phyloP scores from a whole-genome alignment of 1,139 yeast species.

The Yamadazyma songkhlaensis region DNA sequence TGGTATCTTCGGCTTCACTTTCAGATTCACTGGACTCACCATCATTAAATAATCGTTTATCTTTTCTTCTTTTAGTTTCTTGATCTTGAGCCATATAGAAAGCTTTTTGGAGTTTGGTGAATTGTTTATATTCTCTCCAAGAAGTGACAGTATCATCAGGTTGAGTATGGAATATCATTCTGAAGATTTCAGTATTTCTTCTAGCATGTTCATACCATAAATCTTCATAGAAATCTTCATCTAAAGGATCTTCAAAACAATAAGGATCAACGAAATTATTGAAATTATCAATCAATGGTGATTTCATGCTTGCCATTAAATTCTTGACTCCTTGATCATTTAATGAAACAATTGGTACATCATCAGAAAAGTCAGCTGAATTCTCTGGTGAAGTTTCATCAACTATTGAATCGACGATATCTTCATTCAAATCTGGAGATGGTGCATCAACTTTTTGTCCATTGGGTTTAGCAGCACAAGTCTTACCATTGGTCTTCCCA shows the following conservation, averaged over 20 bases:
- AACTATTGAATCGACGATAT: background rate
- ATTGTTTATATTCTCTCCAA: constrained; percentile 87
- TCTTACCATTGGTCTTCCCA: background rate
- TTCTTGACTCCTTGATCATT: constrained; percentile 46
- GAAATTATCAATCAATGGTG: constrained; percentile 28
- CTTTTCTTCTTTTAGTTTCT: constrained; percentile 30
- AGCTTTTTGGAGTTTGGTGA: constrained; percentile 53
- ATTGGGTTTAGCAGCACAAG: no score
- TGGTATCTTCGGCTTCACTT: constrained; percentile 1
- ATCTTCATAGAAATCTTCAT: constrained; percentile 76
- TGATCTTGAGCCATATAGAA: constrained; percentile 50
- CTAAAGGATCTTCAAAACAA: constrained; percentile 81
- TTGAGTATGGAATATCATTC: constrained; percentile 88
- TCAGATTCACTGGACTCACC: constrained; percentile 11
- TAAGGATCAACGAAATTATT: constrained; percentile 77
- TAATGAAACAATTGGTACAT: constrained; percentile 46
- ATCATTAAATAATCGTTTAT: constrained; percentile 15
- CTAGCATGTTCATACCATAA: constrained; percentile 86
- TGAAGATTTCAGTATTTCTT: constrained; percentile 75
- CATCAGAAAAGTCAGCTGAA: constrained; percentile 20
- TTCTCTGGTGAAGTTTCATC: constrained; percentile 5
- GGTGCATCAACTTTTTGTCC: constrained; percentile 7
- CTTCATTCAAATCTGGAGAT: constrained; percentile 5
- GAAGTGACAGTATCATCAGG: constrained; percentile 87
- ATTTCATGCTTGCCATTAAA: constrained; percentile 36